Percentiles rank a stretch among this genome's conserved stretches.
These are phyloP conservation scores for Fusarium kyushuense DNA, from an alignment of 2,329 filamentous ascomycete species.

Conservation along the genomic window DNA sequence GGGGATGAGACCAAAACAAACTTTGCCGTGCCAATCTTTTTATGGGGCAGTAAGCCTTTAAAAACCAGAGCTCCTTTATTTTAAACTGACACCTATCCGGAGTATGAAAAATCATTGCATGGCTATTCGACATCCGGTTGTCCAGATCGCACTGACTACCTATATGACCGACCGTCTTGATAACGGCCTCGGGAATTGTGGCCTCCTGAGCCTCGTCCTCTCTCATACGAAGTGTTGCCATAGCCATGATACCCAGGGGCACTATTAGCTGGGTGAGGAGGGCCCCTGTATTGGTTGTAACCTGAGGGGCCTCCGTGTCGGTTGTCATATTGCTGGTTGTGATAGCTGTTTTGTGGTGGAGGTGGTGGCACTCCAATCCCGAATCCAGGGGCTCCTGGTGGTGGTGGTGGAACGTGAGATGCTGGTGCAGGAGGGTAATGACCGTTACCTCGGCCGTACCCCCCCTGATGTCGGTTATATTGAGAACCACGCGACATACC, in stretches of 20 bases:
- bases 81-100: no score
- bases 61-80: background rate
- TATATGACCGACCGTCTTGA: conserved; percentile 43
- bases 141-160: conserved; percentile 20
- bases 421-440: conserved; percentile 25
- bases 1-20: background rate
- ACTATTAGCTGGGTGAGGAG: conserved; percentile 27
- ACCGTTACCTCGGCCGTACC: conserved; percentile 36
- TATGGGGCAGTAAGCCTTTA: background rate
- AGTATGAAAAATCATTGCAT: background rate
- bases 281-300: conserved; percentile 39
- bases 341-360: conserved; percentile 46
- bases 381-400: conserved; percentile 51
- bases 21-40: background rate
- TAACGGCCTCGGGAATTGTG: conserved; percentile 38
- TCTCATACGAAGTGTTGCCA: conserved; percentile 33
- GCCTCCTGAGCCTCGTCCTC: conserved; percentile 38
- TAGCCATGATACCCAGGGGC: conserved; percentile 40
- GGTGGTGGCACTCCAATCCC: conserved; percentile 53
- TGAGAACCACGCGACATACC: conserved; percentile 40
- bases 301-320: conserved; percentile 36
- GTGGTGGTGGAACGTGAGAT: conserved; percentile 48
- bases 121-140: background rate
- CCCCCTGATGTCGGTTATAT: conserved; percentile 39
- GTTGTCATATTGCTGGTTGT: conserved; percentile 37